Base-by-base conservation (phyloP, 345 rosid genomes). In the Cardamine occulta region DNA sequence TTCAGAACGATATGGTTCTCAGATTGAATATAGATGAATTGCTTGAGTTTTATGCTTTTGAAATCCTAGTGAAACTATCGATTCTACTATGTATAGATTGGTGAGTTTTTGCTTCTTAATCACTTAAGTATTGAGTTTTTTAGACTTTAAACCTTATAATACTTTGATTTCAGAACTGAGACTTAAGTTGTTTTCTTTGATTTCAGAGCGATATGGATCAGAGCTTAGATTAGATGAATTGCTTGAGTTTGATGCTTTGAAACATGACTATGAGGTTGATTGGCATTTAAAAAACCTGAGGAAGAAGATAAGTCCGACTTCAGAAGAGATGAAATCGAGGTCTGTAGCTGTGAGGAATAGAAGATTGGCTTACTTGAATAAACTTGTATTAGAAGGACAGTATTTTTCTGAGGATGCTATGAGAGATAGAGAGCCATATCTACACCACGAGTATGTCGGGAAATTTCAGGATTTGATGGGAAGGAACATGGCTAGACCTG, bases 341-440 rank as follows among this genome's bases (percentile, higher is more conserved):
- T 83, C 90, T 0, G 89, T 88, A 69, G 80, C 81, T 21, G 96
- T 90, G 60, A 92, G 89, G 84, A 95, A 95, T 64, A 81, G 99
- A 54, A 89, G 97, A 73, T 71, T 86, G 66, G 98, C 97, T 13
- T 94, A 85, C 63, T 77, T 94, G 74, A 80, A 86, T 72, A 85
- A 79, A 78, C 84, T 92, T 77, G 78, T 94, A 0, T 39, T 61
- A 28, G 96, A 86, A 6, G 97, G 97, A 26, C 85, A 80, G 19
- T 90, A 90, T 73, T 95, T 95, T 74, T 95, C 97, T 0, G 99
- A 95, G 83, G 99, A 95, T 61, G 89, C 92, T 5, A 95, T 95
- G 99, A 86, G 99, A 87, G 97, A 86, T 75, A 85, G 97, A 71
- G 93, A 92, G 77, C 99, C 97, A 5, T 91, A 95, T 83, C 81